These are phyloP conservation scores for Colletotrichum trifolii DNA, from an alignment of 2,329 filamentous ascomycete genomes.

Conservation along the genomic window DNA sequence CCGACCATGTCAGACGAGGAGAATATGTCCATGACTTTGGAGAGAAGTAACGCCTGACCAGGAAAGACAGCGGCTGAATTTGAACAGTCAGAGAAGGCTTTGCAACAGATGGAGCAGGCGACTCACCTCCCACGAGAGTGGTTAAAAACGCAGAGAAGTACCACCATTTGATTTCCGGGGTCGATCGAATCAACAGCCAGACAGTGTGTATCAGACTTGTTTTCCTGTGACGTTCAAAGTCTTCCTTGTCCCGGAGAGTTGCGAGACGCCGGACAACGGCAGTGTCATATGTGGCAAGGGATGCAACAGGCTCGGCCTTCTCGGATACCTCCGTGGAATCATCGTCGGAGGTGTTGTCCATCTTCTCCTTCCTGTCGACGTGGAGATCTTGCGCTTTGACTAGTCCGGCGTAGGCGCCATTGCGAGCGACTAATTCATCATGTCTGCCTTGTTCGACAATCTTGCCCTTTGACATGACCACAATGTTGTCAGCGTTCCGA, in stretches of 20 bases:
- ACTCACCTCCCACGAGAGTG: constrained; percentile 18
- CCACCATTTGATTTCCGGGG: constrained; percentile 33
- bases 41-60: constrained; percentile 55
- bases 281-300: constrained; percentile 6
- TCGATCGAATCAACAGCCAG: constrained; percentile 26
- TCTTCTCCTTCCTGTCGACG: constrained; percentile 1
- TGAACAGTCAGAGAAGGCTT: neutral
- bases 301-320: neutral
- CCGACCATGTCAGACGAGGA: constrained; percentile 36
- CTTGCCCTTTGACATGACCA: constrained; percentile 45
- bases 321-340: neutral
- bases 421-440: constrained; percentile 34
- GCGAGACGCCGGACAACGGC: constrained; percentile 5
- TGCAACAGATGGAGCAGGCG: no score
- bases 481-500: constrained; percentile 46
- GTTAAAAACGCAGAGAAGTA: constrained; percentile 10
- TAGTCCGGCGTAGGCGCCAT: constrained; percentile 39
- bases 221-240: constrained; percentile 18
- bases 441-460: constrained; percentile 47
- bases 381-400: constrained; percentile 41
- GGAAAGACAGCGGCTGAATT: constrained; percentile 43
- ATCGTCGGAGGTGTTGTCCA: constrained; percentile 5
- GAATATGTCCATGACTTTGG: constrained; percentile 54
- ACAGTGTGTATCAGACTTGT: constrained; percentile 27
- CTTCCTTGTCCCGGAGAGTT: constrained; percentile 23